Evolutionary conservation across 306 rosid species (phyloP), one percentile per base, ranked within the genome.

Genomic region (Cajanus cajan): DNA sequence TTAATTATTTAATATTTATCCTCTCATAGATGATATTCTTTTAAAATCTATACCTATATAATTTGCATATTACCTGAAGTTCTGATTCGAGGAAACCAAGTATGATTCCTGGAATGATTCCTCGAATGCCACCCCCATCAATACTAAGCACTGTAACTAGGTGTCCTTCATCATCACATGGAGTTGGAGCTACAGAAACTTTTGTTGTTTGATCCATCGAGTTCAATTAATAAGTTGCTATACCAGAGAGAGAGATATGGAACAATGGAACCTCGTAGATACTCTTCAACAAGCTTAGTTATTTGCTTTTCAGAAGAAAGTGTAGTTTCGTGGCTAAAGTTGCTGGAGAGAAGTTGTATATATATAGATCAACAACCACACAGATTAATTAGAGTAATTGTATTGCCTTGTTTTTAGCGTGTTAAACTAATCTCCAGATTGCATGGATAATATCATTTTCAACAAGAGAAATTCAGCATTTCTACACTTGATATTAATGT

Each of bases 121-220:
- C 91, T 71, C 90, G 78, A 0, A 90, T 84, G 18, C 91, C 94
- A 7, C 94, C 94, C 5, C 94, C 94, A 19, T 90, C 91, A 14
- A 87, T 80, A 76, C 90, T 87, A 6, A 90, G 91, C 50, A 90
- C 59, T 0, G 94, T 90, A 58, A 86, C 75, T 1, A 85, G 28
- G 67, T 82, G 73, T 73, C 88, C 89, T n/a, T n/a, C n/a, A 14
- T 85, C 73, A 19, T 85, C 65, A 7, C 82, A 80, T 41, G 87
- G 91, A 76, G 80, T 82, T 48, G 51, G 44, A 80, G 70, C 31
- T 73, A 67, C 19, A 9, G 11, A 2, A 15, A 3, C 24, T 65
- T 44, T 74, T 45, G 6, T 33, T 61, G 77, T 63, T 59, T 80
- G n/a, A n/a, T n/a, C 86, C 86, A 88, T 81, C 7, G 19, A 74